Conservation (phyloP, 2,329 filamentous ascomycete species). For the Xylaria sp. region DNA sequence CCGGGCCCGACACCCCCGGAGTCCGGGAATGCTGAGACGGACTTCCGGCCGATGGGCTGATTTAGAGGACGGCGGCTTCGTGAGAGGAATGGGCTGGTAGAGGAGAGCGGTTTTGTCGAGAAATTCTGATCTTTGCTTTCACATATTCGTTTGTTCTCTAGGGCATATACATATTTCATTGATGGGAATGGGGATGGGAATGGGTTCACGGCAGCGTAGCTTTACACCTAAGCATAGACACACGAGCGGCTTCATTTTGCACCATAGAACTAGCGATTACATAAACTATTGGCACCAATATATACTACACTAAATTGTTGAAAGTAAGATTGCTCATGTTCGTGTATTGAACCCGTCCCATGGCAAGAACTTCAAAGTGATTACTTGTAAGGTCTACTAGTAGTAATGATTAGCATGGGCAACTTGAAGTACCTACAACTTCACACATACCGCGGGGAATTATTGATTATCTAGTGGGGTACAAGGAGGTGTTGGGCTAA, state of each 20-base stretch:
- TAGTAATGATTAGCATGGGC: not conserved
- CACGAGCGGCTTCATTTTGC: not conserved
- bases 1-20: conserved; percentile 46
- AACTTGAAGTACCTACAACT: not conserved
- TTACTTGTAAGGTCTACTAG: too few species aligned
- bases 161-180: not conserved
- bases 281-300: not conserved
- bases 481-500: too few species aligned
- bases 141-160: not conserved
- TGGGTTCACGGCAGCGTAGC: not conserved
- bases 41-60: conserved; percentile 46
- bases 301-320: not conserved
- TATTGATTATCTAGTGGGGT: too few species aligned
- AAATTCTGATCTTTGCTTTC: not conserved
- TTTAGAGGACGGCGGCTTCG: not conserved
- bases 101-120: not conserved
- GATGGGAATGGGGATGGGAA: not conserved
- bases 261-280: not conserved
- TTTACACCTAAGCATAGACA: not conserved
- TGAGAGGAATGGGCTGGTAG: not conserved
- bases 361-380: not conserved
- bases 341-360: not conserved
- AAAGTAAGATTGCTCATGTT: not conserved
- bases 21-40: conserved; percentile 40
- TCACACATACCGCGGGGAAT: not conserved